A percentile compares a stretch with the other conserved stretches of the same genome.
Evolutionary conservation across 129 eudicot species (phyloP).

Genomic region (Flaveria robusta): DNA sequence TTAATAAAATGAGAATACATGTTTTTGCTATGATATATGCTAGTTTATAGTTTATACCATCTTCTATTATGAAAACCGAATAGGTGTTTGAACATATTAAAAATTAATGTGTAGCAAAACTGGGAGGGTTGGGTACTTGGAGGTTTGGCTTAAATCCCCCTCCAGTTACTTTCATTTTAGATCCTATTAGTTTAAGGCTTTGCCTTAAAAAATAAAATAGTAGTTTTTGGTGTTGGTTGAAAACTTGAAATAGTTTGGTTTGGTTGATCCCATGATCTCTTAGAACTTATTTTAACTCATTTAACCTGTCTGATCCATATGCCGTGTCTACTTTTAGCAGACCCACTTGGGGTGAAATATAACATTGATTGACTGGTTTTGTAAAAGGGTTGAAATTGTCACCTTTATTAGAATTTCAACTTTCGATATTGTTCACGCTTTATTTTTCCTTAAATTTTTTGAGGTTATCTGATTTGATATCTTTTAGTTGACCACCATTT

Average conservation of each 20-base stretch:
- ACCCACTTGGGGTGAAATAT: neutral
- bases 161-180: too few relatives aligned
- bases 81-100: neutral
- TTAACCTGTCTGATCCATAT: neutral
- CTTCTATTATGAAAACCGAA: neutral
- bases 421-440: neutral
- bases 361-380: neutral
- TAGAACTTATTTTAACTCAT: too few relatives aligned
- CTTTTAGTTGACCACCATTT: neutral
- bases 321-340: neutral
- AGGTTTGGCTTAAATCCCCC: too few relatives aligned
- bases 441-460: neutral
- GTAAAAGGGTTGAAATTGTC: neutral
- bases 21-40: slow-evolving; percentile 2
- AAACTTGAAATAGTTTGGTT: neutral
- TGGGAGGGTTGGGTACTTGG: neutral
- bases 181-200: too few relatives aligned
- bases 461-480: slow-evolving; percentile 2
- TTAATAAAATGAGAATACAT: slow-evolving; percentile 1
- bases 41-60: neutral
- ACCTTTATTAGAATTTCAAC: neutral
- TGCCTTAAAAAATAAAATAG: too few relatives aligned
- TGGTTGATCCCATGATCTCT: neutral
- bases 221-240: too few relatives aligned
- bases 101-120: neutral